Base-by-base conservation (phyloP, 768 basidiomycete genomes). In the Auricularia auricula-judae region DNA sequence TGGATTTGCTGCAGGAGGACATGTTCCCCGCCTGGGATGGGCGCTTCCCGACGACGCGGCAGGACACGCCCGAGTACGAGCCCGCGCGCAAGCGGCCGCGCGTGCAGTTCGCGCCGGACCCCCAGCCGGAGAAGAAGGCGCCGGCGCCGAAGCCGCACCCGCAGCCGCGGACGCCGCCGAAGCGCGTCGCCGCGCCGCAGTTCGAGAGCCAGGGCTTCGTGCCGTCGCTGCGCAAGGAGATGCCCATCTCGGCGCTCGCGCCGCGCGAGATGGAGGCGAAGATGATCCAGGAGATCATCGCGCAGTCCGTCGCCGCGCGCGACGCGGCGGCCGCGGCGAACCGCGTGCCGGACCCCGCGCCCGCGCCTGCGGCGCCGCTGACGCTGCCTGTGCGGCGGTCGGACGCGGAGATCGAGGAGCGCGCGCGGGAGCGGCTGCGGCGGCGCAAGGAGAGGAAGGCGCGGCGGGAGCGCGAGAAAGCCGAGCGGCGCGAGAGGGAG, bases 391-490 rank as follows among this genome's bases (percentile, higher is more conserved):
- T 72, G 67, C 72, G 74, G 36, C 71, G 69, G 63, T 66, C 16
- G 39, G 34, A 68, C 16, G 51, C 61, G 65, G 53, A 66, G 63
- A 64, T 59, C 29, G 56, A 59, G 33, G 56, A 23, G 56, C 21
- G 29, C 16, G 56, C 56, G 56, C 16, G 16, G 51, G 36, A 65
- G 53, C 33, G 59, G 39, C 29, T 59, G 12, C 29, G 34, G 23
- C 53, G 56, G 63, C 62, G 87, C 69, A 86, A 81, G 72, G 85
- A 87, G 71, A 81, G 78, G 3, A 79, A 79, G 61, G 89, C 87
- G 42, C 63, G 47, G 10, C 14, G 51, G 56, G 34, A 21, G 56
- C 4, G 53, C 5, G 53, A 54, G n/a, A 62, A 65, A 62, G 67
- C 74, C 29, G 29, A 29, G 29, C 29, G 29, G 29, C 29, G 29